These are phyloP conservation scores for Pseudonectria foliicola DNA, from an alignment of 2,329 filamentous ascomycete species.

Conservation along the genomic window DNA sequence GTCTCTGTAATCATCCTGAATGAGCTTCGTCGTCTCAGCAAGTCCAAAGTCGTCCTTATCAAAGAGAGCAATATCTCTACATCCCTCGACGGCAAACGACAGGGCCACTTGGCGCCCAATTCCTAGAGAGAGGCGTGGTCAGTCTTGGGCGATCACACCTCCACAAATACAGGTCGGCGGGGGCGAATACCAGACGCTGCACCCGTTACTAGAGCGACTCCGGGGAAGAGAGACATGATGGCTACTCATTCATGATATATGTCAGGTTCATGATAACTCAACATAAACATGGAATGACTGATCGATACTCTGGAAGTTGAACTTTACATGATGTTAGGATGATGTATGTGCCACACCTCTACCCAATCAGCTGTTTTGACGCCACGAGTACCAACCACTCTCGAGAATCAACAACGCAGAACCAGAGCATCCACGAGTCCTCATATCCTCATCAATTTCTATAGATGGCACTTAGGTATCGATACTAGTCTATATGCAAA, in stretches of 20 bases:
- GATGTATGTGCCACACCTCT: no score
- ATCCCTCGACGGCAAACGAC: slow-evolving; percentile 38
- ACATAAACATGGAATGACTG: no score
- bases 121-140: no score
- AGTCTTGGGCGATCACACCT: no score
- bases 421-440: neutral
- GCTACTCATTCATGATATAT: slow-evolving; percentile 2
- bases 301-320: no score
- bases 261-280: neutral
- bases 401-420: no score
- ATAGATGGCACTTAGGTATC: neutral
- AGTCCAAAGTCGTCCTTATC: slow-evolving; percentile 29
- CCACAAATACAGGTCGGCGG: neutral
- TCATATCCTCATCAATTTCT: no score
- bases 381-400: no score
- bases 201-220: slow-evolving; percentile 26
- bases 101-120: slow-evolving; percentile 24
- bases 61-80: slow-evolving; percentile 32
- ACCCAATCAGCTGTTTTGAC: neutral
- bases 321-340: no score
- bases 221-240: slow-evolving; percentile 21
- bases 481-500: neutral
- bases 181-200: slow-evolving; percentile 22
- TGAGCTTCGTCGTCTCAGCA: slow-evolving; percentile 21
- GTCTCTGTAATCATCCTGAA: slow-evolving; percentile 1